Evolutionary conservation across 257 asterid species (phyloP).

Genomic region (Ilex aquifolium): DNA sequence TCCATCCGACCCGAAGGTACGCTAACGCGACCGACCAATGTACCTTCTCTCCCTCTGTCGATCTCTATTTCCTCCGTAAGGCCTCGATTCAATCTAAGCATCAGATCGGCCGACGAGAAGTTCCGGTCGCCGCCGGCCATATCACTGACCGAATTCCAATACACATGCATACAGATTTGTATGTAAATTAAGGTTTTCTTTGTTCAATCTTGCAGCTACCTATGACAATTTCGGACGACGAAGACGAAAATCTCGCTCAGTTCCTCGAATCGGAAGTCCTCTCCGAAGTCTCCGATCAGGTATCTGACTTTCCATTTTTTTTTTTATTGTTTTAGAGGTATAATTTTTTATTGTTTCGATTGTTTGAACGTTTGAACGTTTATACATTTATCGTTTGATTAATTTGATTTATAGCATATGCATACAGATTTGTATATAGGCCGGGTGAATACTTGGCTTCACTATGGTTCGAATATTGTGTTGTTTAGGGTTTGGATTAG

Average conservation of each 20-base stretch:
- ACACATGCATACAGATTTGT: not conserved
- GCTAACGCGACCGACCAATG: too few relatives aligned
- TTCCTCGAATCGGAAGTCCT: slow-evolving; percentile 84
- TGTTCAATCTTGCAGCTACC: not conserved
- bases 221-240: slow-evolving; percentile 81
- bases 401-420: not conserved
- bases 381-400: not conserved
- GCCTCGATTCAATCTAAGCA: too few relatives aligned
- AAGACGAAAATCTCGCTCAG: slow-evolving; percentile 66
- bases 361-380: not conserved
- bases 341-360: not conserved
- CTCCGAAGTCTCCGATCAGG: slow-evolving; percentile 65
- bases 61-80: too few relatives aligned
- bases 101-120: not conserved
- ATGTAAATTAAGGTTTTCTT: not conserved
- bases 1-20: too few relatives aligned
- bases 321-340: not conserved
- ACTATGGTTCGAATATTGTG: too few relatives aligned
- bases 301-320: not conserved
- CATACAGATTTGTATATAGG: too few relatives aligned
- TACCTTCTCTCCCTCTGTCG: too few relatives aligned
- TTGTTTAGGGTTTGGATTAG: too few relatives aligned
- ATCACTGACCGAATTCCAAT: slow-evolving; percentile 9
- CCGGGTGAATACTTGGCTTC: too few relatives aligned
- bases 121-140: slow-evolving; percentile 6